Percentiles rank a stretch among this genome's conserved stretches.
Conservation (phyloP, 2,329 filamentous ascomycete species). For the Thelonectria rubi region DNA sequence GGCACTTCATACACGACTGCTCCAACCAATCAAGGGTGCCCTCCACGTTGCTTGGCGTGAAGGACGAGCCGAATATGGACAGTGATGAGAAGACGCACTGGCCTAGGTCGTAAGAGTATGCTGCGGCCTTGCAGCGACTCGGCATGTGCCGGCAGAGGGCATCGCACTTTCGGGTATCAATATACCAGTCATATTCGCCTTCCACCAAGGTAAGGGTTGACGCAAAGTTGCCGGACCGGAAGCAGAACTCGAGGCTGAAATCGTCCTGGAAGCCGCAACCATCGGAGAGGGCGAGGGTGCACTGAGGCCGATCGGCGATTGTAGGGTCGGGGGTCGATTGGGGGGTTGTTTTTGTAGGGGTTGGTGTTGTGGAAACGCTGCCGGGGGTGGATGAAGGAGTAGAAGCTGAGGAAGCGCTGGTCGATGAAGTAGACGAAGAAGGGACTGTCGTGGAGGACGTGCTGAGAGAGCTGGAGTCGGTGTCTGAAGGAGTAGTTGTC, state of each 20-base stretch:
- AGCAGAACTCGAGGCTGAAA: neutral
- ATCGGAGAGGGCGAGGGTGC: slow-evolving; percentile 23
- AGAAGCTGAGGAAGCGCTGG: neutral
- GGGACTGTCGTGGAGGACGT: neutral
- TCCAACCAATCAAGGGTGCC: slow-evolving; percentile 4
- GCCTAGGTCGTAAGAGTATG: neutral
- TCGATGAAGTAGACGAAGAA: neutral
- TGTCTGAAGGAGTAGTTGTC: too few species aligned
- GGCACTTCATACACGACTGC: slow-evolving; percentile 19
- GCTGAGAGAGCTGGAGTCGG: neutral
- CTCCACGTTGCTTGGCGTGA: neutral
- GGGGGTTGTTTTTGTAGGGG: slow-evolving; percentile 19
- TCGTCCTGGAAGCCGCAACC: slow-evolving; percentile 10
- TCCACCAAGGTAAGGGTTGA: slow-evolving; percentile 11
- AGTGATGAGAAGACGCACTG: slow-evolving; percentile 17
- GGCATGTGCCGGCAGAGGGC: slow-evolving; percentile 27
- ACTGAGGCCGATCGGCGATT: slow-evolving; percentile 13
- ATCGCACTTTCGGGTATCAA: neutral
- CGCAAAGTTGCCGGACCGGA: neutral
- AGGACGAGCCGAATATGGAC: slow-evolving; percentile 1
- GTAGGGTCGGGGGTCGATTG: slow-evolving; percentile 10
- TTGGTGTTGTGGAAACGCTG: neutral
- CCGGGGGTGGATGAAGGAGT: neutral
- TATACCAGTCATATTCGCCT: slow-evolving; percentile 21
- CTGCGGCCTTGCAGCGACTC: slow-evolving; percentile 14